A percentile compares a stretch with the other conserved stretches of the same genome.
phyloP scores from a whole-genome alignment of 345 rosid species.

The Ceriops tagal region DNA sequence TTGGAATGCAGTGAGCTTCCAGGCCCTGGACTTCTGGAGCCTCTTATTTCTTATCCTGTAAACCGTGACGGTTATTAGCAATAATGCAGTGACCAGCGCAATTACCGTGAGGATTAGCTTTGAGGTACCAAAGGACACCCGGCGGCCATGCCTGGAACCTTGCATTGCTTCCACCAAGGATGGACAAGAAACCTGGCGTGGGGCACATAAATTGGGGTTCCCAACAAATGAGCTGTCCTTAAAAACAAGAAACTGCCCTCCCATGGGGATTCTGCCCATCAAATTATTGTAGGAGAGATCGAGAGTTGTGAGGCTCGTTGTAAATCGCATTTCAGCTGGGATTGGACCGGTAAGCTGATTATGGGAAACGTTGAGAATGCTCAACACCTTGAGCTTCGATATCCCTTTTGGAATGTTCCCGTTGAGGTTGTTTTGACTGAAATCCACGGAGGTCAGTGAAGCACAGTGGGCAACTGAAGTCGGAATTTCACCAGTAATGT shows the following conservation, averaged over 20 bases:
- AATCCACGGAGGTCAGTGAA: conserved; percentile 54
- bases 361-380: conserved; percentile 62
- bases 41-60: conserved; percentile 46
- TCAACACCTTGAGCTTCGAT: conserved; percentile 38
- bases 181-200: conserved; percentile 43
- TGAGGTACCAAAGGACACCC: conserved; percentile 35
- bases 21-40: conserved; percentile 43
- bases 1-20: conserved; percentile 88
- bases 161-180: conserved; percentile 14
- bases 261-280: conserved; percentile 55
- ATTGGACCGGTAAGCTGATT: conserved; percentile 67
- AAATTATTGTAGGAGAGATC: conserved; percentile 74
- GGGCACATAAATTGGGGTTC: conserved; percentile 59
- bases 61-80: conserved; percentile 42
- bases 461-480: conserved; percentile 39
- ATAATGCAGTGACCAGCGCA: conserved; percentile 34
- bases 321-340: conserved; percentile 55
- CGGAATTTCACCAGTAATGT: conserved; percentile 60
- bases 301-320: conserved; percentile 72
- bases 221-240: conserved; percentile 63
- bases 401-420: conserved; percentile 68
- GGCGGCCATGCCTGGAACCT: conserved; percentile 25
- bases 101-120: conserved; percentile 44
- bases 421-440: conserved; percentile 54
- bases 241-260: conserved; percentile 75